These are phyloP conservation scores for Datura wrightii DNA, from an alignment of 257 asterid genomes.

Conservation along the genomic window DNA sequence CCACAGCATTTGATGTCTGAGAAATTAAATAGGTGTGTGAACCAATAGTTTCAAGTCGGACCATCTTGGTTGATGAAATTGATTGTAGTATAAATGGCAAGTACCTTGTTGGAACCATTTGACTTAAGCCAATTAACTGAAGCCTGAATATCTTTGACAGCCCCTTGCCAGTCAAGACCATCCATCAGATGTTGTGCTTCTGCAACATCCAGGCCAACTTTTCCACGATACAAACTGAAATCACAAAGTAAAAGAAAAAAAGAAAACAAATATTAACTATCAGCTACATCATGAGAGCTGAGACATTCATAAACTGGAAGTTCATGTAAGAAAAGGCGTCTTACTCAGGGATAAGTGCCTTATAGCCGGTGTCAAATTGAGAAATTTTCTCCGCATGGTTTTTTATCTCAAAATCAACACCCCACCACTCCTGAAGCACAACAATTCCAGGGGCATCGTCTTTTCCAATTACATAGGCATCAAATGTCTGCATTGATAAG, in stretches of 20 bases:
- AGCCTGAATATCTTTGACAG: conserved; percentile 91
- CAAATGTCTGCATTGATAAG: conserved; percentile 62
- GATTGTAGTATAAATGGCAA: conserved; percentile 18
- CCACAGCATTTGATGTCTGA: not conserved
- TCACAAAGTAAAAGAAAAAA: conserved; percentile 30
- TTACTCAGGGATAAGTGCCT: conserved; percentile 95
- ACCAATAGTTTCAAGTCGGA: conserved; percentile 6
- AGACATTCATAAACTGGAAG: conserved; percentile 20
- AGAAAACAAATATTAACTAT: not conserved
- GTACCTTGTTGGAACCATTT: conserved; percentile 90
- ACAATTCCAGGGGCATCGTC: conserved; percentile 96
- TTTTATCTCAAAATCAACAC: conserved; percentile 93
- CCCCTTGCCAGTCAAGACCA: conserved; percentile 97
- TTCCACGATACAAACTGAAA: conserved; percentile 84
- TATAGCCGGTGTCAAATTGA: conserved; percentile 79
- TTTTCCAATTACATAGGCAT: conserved; percentile 91
- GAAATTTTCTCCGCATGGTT: conserved; percentile 94
- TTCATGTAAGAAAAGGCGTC: conserved; percentile 32
- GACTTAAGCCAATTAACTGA: conserved; percentile 92
- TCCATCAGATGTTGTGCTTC: conserved; percentile 98
- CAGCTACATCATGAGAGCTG: not conserved
- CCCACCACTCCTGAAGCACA: conserved; percentile 99
- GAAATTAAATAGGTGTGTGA: not conserved
- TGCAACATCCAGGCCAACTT: conserved; percentile 93
- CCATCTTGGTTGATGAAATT: not conserved